These are phyloP conservation scores for Ceratocystis ficicola DNA, from an alignment of 2,329 filamentous ascomycete species.

Conservation along the genomic window DNA sequence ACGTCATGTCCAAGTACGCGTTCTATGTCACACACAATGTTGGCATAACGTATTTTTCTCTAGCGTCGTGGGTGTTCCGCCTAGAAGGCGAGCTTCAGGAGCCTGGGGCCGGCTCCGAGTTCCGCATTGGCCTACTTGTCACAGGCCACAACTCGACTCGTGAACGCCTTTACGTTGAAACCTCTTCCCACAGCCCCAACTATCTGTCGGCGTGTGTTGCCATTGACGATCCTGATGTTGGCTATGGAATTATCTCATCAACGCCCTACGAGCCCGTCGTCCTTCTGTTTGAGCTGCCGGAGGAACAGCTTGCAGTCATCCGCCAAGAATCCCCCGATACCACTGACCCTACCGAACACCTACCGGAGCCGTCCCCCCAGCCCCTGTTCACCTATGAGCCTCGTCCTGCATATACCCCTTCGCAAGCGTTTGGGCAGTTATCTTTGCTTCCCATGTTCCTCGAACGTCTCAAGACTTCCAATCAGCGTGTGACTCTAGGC, in stretches of 20 bases:
- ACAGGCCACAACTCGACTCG: constrained; percentile 45
- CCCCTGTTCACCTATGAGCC: constrained; percentile 46
- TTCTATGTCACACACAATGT: constrained; percentile 52
- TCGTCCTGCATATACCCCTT: constrained; percentile 54
- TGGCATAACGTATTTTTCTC: constrained; percentile 48
- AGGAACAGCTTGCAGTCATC: constrained; percentile 33
- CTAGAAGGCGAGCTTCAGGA: constrained; percentile 49
- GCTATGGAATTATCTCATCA: constrained; percentile 50
- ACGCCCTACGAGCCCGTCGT: constrained; percentile 47
- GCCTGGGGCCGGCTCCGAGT: constrained; percentile 47
- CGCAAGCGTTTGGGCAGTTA: constrained; percentile 45
- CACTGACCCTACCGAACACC: constrained; percentile 2
- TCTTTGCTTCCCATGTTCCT: constrained; percentile 46
- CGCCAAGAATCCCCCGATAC: constrained; percentile 19
- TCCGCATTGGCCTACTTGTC: constrained; percentile 48
- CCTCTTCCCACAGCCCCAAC: constrained; percentile 35
- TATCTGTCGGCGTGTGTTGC: constrained; percentile 43
- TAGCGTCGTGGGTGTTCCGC: constrained; percentile 51
- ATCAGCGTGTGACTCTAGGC: constrained; percentile 48
- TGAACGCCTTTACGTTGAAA: constrained; percentile 46
- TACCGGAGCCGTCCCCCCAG: constrained; percentile 24
- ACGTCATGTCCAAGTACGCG: constrained; percentile 49
- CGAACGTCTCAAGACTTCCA: constrained; percentile 45
- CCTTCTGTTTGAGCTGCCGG: constrained; percentile 48
- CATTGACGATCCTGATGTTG: constrained; percentile 49